Evolutionary conservation across 2,329 filamentous ascomycete species (phyloP).

Genomic region (Cercospora zeina): DNA sequence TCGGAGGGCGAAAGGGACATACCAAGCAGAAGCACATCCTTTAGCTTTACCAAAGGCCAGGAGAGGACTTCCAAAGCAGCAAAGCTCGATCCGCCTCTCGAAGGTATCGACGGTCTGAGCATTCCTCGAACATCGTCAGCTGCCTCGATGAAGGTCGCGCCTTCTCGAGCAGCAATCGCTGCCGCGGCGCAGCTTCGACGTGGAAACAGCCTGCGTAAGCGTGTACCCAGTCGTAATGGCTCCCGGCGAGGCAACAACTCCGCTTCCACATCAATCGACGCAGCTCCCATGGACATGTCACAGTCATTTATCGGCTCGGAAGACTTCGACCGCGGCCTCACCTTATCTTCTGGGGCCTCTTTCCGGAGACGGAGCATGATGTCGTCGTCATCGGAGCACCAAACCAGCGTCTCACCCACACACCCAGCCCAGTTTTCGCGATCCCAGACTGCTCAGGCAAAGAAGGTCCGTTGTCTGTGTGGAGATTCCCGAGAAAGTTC

Average conservation of each 20-base stretch:
- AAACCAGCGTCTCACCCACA: conserved; percentile 42
- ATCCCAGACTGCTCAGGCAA: conserved; percentile 22
- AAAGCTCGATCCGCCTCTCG: conserved; percentile 40
- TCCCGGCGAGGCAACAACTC: conserved; percentile 21
- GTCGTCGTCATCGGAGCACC: conserved; percentile 44
- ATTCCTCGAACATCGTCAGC: conserved; percentile 39
- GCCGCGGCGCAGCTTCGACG: conserved; percentile 40
- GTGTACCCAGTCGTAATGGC: conserved; percentile 28
- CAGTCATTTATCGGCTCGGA: conserved; percentile 25
- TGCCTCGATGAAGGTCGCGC: conserved; percentile 38
- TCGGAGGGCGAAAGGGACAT: conserved; percentile 36
- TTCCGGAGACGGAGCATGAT: conserved; percentile 48
- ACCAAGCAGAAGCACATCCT: conserved; percentile 37
- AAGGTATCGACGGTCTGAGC: conserved; percentile 39
- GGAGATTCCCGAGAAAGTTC: conserved; percentile 51
- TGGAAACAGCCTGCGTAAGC: conserved; percentile 38
- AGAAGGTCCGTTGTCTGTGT: conserved; percentile 58
- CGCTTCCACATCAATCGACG: conserved; percentile 33
- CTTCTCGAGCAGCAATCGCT: conserved; percentile 40
- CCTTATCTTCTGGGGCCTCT: conserved; percentile 34
- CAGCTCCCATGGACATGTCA: conserved; percentile 35
- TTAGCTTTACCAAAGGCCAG: conserved; percentile 35
- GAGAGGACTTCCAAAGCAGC: conserved; percentile 37
- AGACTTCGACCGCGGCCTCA: conserved; percentile 24
- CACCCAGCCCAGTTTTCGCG: conserved; percentile 38